A percentile compares a stretch with the other conserved stretches of the same genome.
These are phyloP conservation scores for Penicillium maclennaniae DNA, from an alignment of 495 filamentous ascomycete genomes.

Conservation along the genomic window DNA sequence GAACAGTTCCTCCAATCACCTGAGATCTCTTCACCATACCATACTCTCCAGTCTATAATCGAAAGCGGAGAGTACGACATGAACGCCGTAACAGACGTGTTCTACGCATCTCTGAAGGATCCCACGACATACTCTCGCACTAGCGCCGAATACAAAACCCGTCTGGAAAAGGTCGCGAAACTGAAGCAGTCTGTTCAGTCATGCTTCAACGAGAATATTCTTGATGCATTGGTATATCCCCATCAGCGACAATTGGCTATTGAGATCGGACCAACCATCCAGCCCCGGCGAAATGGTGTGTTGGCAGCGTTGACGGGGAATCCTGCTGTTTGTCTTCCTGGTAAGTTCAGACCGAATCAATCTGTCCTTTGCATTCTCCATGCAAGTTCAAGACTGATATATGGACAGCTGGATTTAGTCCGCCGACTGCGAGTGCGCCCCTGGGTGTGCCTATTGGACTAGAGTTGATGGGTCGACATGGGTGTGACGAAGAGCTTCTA, in stretches of 20 bases:
- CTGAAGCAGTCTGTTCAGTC: constrained; percentile 43
- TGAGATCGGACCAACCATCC: constrained; percentile 49
- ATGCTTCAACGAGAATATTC: constrained; percentile 43
- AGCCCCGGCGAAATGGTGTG: constrained; percentile 60
- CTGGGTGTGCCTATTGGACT: constrained; percentile 59
- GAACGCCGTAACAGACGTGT: constrained; percentile 42
- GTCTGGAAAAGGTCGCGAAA: constrained; percentile 40
- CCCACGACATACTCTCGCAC: constrained; percentile 34
- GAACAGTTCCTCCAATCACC: constrained; percentile 41
- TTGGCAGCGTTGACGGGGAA: constrained; percentile 59
- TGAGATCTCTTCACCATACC: constrained; percentile 25
- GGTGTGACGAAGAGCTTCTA: constrained; percentile 51
- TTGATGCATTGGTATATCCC: constrained; percentile 62
- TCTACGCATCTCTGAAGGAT: constrained; percentile 17
- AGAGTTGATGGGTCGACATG: constrained; percentile 57
- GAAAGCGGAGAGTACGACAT: constrained; percentile 53
- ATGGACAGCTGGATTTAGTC: constrained; percentile 40
- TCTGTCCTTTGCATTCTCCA: not conserved
- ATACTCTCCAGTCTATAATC: constrained; percentile 49
- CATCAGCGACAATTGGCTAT: constrained; percentile 63
- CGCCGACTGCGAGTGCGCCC: constrained; percentile 41
- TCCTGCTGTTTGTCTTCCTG: constrained; percentile 61
- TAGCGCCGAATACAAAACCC: constrained; percentile 41
- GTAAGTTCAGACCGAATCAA: constrained; percentile 9
- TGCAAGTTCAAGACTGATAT: not conserved